A percentile compares a stretch with the other conserved stretches of the same genome.
Conservation (phyloP, 2,329 filamentous ascomycete genomes). For the Metarhizium robertsii region DNA sequence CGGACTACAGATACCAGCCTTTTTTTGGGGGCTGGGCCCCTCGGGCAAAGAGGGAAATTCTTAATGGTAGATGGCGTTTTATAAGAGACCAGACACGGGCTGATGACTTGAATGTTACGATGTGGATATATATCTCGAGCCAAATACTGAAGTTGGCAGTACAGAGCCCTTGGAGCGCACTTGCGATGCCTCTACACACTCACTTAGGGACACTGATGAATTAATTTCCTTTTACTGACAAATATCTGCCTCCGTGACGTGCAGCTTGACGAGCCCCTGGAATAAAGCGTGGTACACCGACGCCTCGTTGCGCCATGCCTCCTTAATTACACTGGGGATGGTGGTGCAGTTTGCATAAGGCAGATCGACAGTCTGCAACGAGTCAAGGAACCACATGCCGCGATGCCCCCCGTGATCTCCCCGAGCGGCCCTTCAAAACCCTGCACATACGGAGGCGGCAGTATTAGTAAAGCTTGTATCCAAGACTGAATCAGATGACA, state of each 20-base stretch:
- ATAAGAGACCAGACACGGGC: constrained; percentile 2
- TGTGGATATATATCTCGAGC: constrained; percentile 11
- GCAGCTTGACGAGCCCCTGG: background rate
- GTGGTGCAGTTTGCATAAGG: too few species aligned
- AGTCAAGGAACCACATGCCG: too few species aligned
- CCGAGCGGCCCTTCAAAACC: too few species aligned
- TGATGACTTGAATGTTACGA: constrained; percentile 18
- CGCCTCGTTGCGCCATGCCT: too few species aligned
- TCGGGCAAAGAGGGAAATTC: background rate
- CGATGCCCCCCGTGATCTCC: too few species aligned
- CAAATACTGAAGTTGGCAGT: background rate
- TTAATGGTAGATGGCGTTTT: constrained; percentile 4
- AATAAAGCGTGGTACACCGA: too few species aligned
- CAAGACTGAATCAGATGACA: too few species aligned
- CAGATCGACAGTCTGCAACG: too few species aligned
- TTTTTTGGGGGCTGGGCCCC: constrained; percentile 1
- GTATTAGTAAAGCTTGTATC: too few species aligned
- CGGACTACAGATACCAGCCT: constrained; percentile 7
- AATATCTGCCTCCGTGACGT: background rate
- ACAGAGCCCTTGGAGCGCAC: background rate
- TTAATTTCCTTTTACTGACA: background rate
- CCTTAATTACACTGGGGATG: too few species aligned
- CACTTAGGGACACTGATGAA: background rate
- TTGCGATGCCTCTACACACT: background rate
- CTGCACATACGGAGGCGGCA: too few species aligned